phyloP scores from a whole-genome alignment of 2,329 filamentous ascomycete genomes.

The Ophiostoma montium region DNA sequence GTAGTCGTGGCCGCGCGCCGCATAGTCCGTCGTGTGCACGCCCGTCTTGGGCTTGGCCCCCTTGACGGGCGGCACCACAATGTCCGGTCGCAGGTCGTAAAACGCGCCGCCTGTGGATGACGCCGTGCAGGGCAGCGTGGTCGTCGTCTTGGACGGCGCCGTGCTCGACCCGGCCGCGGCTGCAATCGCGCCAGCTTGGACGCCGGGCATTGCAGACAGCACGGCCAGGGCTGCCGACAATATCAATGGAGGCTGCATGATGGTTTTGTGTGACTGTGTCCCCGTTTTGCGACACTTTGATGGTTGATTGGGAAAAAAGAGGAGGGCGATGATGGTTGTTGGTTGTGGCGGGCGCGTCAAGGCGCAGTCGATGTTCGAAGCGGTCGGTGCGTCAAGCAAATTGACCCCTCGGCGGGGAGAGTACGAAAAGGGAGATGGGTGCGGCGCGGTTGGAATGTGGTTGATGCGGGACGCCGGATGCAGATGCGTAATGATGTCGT shows the following conservation, averaged over 20 bases:
- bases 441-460: too few species aligned
- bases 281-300: too few species aligned
- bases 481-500: too few species aligned
- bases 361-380: too few species aligned
- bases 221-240: slow-evolving; percentile 3
- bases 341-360: too few species aligned
- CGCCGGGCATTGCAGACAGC: slow-evolving; percentile 2
- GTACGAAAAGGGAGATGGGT: too few species aligned
- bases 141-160: slow-evolving; percentile 20
- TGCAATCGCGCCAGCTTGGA: background rate
- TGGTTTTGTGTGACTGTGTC: background rate
- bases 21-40: slow-evolving; percentile 36
- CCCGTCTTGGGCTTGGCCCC: slow-evolving; percentile 29
- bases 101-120: slow-evolving; percentile 42
- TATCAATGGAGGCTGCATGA: slow-evolving; percentile 8
- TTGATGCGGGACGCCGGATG: too few species aligned
- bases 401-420: too few species aligned
- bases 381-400: too few species aligned
- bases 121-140: slow-evolving; percentile 37
- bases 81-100: slow-evolving; percentile 44
- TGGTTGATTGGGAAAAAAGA: too few species aligned
- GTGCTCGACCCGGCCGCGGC: background rate
- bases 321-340: too few species aligned
- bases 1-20: slow-evolving; percentile 61
- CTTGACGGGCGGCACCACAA: slow-evolving; percentile 29